These are phyloP conservation scores for Penicillium arizonense DNA, from an alignment of 495 filamentous ascomycete species.

Conservation along the genomic window DNA sequence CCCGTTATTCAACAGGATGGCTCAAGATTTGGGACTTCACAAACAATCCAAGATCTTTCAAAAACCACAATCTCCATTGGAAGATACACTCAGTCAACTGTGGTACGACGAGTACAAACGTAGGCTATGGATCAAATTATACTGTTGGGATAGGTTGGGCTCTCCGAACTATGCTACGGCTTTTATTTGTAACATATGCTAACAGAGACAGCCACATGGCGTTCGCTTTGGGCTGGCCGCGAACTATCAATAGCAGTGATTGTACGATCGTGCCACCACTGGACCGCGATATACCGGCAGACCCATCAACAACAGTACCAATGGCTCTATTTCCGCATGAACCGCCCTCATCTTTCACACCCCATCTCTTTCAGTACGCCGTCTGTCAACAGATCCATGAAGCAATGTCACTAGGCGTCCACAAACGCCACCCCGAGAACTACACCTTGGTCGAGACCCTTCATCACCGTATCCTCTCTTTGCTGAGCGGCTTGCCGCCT, in stretches of 20 bases:
- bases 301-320: conserved; percentile 4
- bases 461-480: not conserved
- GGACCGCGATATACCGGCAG: conserved; percentile 5
- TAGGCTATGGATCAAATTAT: conserved; percentile 3
- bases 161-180: not conserved
- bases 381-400: conserved; percentile 9
- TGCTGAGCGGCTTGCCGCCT: conserved; percentile 1
- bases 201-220: conserved; percentile 4
- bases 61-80: not conserved
- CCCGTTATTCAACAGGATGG: not conserved
- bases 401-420: conserved; percentile 4
- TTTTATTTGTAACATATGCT: not conserved
- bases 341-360: conserved; percentile 7
- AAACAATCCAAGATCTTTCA: not conserved
- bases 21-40: not conserved
- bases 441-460: not conserved
- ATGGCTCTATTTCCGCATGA: conserved; percentile 6
- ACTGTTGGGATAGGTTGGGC: not conserved
- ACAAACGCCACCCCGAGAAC: not conserved
- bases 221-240: conserved; percentile 1
- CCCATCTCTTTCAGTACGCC: conserved; percentile 7
- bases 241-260: conserved; percentile 9
- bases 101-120: conserved; percentile 6
- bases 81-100: not conserved
- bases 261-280: conserved; percentile 3